Percentiles rank a stretch among this genome's conserved stretches.
Conservation (phyloP, 2,329 filamentous ascomycete genomes). For the Penicillium crustosum region DNA sequence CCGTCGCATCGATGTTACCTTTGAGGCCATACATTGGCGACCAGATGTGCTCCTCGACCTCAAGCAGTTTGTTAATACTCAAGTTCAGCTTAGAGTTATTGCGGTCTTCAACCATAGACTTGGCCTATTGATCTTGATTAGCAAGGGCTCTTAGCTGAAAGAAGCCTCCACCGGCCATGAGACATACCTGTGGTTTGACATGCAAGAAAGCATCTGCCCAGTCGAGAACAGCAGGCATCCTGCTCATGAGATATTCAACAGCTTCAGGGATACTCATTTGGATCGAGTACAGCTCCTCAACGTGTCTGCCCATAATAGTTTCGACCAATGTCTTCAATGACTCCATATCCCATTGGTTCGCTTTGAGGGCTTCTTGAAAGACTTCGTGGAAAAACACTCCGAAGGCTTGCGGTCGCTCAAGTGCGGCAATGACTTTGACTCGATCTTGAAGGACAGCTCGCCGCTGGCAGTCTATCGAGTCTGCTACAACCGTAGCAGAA, state of each 20-base stretch:
- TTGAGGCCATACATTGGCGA: slow-evolving; percentile 97
- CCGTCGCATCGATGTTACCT: slow-evolving; percentile 95
- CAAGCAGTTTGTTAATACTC: slow-evolving; percentile 88
- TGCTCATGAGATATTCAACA: slow-evolving; percentile 75
- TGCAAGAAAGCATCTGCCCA: slow-evolving; percentile 85
- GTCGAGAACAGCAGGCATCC: slow-evolving; percentile 74
- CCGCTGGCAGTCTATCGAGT: slow-evolving; percentile 88
- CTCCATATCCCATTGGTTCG: slow-evolving; percentile 73
- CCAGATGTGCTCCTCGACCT: slow-evolving; percentile 98
- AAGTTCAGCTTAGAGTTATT: slow-evolving; percentile 74
- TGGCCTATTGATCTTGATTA: slow-evolving; percentile 46
- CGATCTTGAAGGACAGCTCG: slow-evolving; percentile 92
- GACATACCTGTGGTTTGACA: slow-evolving; percentile 63
- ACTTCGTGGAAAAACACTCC: slow-evolving; percentile 93
- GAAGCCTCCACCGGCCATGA: not conserved
- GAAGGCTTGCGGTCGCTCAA: slow-evolving; percentile 80
- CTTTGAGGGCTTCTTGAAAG: slow-evolving; percentile 84
- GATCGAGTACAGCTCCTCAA: slow-evolving; percentile 88
- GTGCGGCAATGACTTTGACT: slow-evolving; percentile 83
- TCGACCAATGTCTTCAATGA: slow-evolving; percentile 69
- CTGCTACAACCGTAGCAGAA: slow-evolving; percentile 92
- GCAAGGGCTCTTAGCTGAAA: slow-evolving; percentile 23
- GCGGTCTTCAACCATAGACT: slow-evolving; percentile 75
- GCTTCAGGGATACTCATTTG: slow-evolving; percentile 72
- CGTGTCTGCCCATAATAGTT: slow-evolving; percentile 68